Conservation (phyloP, 2,329 filamentous ascomycete species). For the Penicillium fuscoglaucum region DNA sequence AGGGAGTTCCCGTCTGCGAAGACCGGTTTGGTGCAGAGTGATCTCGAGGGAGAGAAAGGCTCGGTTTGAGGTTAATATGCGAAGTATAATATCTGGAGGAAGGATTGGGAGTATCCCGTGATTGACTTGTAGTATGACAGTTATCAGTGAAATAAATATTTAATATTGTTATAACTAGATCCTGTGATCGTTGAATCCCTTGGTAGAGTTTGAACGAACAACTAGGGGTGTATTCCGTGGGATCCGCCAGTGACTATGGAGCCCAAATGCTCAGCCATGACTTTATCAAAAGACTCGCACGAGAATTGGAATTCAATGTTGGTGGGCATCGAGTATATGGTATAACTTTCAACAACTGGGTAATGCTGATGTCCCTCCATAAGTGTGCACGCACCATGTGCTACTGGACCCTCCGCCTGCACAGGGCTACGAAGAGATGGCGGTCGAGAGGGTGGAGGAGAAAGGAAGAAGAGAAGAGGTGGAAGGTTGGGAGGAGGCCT, state of each 20-base stretch:
- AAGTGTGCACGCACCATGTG: neutral
- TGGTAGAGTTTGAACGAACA: neutral
- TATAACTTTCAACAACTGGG: too few species aligned
- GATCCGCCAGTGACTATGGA: too few species aligned
- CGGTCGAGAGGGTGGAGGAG: too few species aligned
- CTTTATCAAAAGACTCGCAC: too few species aligned
- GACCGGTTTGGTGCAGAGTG: conserved; percentile 32
- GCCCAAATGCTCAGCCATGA: too few species aligned
- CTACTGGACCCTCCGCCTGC: neutral
- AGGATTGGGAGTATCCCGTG: neutral
- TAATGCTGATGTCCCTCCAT: too few species aligned
- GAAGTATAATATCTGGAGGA: neutral
- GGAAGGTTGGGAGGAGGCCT: too few species aligned
- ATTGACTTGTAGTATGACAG: neutral
- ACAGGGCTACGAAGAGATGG: neutral
- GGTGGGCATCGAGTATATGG: too few species aligned
- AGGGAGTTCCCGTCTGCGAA: conserved; percentile 63
- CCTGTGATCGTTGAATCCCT: neutral
- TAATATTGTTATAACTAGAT: neutral
- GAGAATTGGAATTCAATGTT: too few species aligned
- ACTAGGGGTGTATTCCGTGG: neutral
- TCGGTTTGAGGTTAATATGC: neutral
- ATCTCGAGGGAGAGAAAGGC: conserved; percentile 2
- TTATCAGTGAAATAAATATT: neutral
- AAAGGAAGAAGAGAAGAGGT: too few species aligned